phyloP scores from a whole-genome alignment of 73 alveolate species.

The Paramecium sonneborni region DNA sequence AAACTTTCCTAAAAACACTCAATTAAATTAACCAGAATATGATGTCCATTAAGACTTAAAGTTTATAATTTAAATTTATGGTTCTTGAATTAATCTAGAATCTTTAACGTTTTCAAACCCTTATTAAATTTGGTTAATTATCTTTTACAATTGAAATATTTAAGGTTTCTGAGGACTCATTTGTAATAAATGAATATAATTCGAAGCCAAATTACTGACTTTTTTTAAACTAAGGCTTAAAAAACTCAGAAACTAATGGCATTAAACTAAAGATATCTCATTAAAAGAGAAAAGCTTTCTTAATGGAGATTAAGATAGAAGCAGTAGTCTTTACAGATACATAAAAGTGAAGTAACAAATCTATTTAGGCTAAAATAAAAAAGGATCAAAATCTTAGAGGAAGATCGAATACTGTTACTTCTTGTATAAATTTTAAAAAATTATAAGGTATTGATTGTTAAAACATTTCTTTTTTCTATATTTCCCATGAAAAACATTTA shows the following conservation, averaged over 20 bases:
- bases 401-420: constrained; percentile 3
- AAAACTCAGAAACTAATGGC: not conserved
- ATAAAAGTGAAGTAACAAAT: not conserved
- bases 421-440: not conserved
- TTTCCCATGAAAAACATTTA: constrained; percentile 7
- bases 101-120: too few species aligned
- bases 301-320: not conserved
- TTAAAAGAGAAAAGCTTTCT: not conserved
- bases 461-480: too few species aligned
- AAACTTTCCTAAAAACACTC: too few species aligned
- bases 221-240: not conserved
- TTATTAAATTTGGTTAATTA: too few species aligned
- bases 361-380: not conserved
- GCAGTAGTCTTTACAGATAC: not conserved
- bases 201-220: not conserved
- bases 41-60: too few species aligned
- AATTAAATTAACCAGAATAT: too few species aligned
- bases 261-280: not conserved
- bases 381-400: not conserved
- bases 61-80: too few species aligned
- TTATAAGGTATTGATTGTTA: too few species aligned
- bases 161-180: not conserved
- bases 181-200: not conserved
- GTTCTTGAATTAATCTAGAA: too few species aligned
- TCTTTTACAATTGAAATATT: too few species aligned